Conservation (phyloP, 306 rosid genomes). For the Biancaea sappan region DNA sequence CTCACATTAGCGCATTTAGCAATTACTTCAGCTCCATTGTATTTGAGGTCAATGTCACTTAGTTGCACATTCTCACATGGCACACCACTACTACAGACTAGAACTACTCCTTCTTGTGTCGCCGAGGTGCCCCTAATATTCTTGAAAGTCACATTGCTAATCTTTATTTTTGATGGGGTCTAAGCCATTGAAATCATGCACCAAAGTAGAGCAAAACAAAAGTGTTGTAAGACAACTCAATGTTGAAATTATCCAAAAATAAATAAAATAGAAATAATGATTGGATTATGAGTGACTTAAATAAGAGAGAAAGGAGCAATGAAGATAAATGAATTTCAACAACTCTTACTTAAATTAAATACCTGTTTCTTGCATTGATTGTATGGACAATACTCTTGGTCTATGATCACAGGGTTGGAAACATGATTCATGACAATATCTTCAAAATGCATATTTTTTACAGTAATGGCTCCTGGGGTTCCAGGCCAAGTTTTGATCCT, state of each 20-base stretch:
- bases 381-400: neutral
- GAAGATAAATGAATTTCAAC: neutral
- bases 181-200: too few species aligned
- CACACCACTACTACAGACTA: constrained; percentile 24
- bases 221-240: too few species aligned
- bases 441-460: neutral
- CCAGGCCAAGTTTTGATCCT: constrained; percentile 18
- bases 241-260: too few species aligned
- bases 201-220: too few species aligned
- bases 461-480: neutral
- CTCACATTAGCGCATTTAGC: constrained; percentile 30
- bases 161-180: neutral
- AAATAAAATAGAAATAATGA: too few species aligned
- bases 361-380: neutral
- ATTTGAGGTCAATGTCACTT: constrained; percentile 24
- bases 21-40: neutral
- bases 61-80: constrained; percentile 40
- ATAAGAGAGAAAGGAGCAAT: too few species aligned
- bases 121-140: neutral
- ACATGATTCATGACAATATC: neutral
- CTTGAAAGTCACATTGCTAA: neutral
- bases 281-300: too few species aligned
- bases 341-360: neutral
- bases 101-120: constrained; percentile 30
- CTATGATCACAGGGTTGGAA: neutral